Percentiles rank a stretch among this genome's conserved stretches.
Conservation (phyloP, 2,329 filamentous ascomycete species). For the Chalaropsis ovoidea region DNA sequence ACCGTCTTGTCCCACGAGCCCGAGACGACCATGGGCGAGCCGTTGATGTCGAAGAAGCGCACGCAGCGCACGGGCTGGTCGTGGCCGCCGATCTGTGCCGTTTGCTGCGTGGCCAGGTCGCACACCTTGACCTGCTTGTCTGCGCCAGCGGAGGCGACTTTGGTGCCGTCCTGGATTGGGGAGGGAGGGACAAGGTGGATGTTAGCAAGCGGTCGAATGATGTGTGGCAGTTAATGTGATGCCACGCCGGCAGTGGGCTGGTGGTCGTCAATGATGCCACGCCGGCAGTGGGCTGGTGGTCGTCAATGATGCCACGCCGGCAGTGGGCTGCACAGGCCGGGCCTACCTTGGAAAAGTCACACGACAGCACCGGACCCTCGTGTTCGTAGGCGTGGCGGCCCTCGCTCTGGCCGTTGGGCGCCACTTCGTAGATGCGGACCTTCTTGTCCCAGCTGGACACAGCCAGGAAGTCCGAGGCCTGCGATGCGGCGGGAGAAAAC, state of each 20-base stretch:
- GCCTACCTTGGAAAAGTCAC: constrained; percentile 78
- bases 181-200: not conserved
- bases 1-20: constrained; percentile 87
- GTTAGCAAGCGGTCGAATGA: constrained; percentile 5
- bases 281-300: too few relatives aligned
- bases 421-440: constrained; percentile 91
- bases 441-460: constrained; percentile 97
- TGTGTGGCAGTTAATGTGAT: not conserved
- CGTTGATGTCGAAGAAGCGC: constrained; percentile 63
- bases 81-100: constrained; percentile 69
- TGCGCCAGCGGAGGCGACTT: constrained; percentile 76
- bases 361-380: constrained; percentile 71
- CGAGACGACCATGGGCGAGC: constrained; percentile 74
- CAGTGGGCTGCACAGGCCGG: too few relatives aligned
- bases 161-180: constrained; percentile 65
- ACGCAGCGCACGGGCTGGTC: constrained; percentile 71
- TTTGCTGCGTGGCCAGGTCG: constrained; percentile 61
- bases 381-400: constrained; percentile 82
- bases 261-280: too few relatives aligned
- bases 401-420: constrained; percentile 62
- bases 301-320: too few relatives aligned
- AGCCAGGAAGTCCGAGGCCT: constrained; percentile 65
- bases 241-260: too few relatives aligned
- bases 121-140: constrained; percentile 86
- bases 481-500: constrained; percentile 57